phyloP scores from a whole-genome alignment of 2,329 filamentous ascomycete species.

The Paecilomyces sp. region DNA sequence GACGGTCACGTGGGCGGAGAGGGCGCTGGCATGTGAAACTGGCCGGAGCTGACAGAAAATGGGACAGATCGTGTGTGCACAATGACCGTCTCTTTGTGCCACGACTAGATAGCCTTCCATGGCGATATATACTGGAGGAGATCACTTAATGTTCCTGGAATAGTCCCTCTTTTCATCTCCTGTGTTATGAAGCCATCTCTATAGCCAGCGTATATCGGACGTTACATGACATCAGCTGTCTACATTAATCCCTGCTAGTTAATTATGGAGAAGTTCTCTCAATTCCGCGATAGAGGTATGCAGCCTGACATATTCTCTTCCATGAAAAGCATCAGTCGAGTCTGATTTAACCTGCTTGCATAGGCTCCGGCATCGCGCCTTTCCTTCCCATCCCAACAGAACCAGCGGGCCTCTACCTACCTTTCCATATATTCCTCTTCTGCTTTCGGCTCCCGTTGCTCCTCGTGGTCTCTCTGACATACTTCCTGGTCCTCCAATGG shows the following conservation, averaged over 20 bases:
- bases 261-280: conserved; percentile 81
- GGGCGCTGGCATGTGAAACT: not conserved
- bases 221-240: not conserved
- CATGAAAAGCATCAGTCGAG: not conserved
- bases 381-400: conserved; percentile 77
- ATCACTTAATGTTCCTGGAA: not conserved
- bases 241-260: not conserved
- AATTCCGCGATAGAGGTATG: conserved; percentile 82
- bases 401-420: conserved; percentile 54
- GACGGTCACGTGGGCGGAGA: not conserved
- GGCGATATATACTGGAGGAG: not conserved
- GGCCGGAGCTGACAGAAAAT: not conserved
- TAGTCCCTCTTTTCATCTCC: not conserved
- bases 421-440: conserved; percentile 68
- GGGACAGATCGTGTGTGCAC: not conserved
- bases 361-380: conserved; percentile 91
- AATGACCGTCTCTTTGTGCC: not conserved
- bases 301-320: conserved; percentile 2
- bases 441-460: conserved; percentile 73
- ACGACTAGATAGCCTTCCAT: not conserved
- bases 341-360: conserved; percentile 3
- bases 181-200: not conserved
- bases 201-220: not conserved
- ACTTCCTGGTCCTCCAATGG: conserved; percentile 77
- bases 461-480: conserved; percentile 57